phyloP scores from a whole-genome alignment of 768 basidiomycete species.

The Suillus subluteus region DNA sequence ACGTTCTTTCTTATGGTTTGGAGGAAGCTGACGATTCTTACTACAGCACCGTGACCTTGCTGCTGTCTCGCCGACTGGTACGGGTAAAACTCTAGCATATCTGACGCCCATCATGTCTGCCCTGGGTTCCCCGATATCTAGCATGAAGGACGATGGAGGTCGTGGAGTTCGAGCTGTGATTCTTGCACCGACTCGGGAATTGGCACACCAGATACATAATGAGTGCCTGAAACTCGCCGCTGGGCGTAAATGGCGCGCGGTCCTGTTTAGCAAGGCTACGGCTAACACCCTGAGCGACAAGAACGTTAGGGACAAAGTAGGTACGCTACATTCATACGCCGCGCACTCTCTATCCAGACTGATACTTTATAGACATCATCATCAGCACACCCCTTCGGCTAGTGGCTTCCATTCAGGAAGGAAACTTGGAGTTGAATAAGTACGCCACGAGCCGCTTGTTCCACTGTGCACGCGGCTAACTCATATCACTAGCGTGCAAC shows the following conservation, averaged over 20 bases:
- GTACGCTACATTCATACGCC: constrained; percentile 44
- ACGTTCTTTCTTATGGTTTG: background rate
- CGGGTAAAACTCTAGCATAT: constrained; percentile 95
- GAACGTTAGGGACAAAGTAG: constrained; percentile 73
- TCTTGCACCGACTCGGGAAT: constrained; percentile 89
- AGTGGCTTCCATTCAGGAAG: constrained; percentile 76
- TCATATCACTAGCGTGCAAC: constrained; percentile 63
- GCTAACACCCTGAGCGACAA: constrained; percentile 81
- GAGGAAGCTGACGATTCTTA: constrained; percentile 10
- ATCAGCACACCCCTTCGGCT: constrained; percentile 92
- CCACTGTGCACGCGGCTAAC: constrained; percentile 14
- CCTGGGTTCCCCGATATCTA: constrained; percentile 57
- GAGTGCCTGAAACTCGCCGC: constrained; percentile 83
- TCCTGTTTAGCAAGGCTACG: constrained; percentile 89
- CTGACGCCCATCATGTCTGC: constrained; percentile 77
- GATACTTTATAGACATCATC: constrained; percentile 67
- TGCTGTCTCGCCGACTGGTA: constrained; percentile 96
- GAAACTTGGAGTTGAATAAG: constrained; percentile 72
- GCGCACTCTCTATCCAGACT: constrained; percentile 2
- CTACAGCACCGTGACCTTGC: constrained; percentile 79
- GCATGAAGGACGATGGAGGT: constrained; percentile 46
- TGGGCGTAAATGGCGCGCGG: constrained; percentile 81
- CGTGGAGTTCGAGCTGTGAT: constrained; percentile 77
- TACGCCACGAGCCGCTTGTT: constrained; percentile 40
- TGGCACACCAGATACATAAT: constrained; percentile 95